phyloP scores from a whole-genome alignment of 257 asterid species.

The Cinchona pubescens region DNA sequence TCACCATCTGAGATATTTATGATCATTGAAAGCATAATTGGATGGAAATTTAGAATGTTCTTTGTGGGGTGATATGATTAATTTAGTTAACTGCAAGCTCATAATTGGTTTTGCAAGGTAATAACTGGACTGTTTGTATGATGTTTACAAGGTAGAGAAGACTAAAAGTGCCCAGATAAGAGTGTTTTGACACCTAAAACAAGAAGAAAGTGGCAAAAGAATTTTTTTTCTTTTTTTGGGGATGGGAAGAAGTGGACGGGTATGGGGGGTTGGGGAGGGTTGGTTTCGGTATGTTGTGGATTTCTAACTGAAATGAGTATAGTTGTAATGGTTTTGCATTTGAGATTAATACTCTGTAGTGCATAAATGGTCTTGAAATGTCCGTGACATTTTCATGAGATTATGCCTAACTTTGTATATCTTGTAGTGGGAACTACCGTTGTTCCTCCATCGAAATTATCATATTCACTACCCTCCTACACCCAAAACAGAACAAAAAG shows the following conservation, averaged over 20 bases:
- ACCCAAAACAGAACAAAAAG: no score
- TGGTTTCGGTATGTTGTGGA: no score
- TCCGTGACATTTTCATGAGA: not conserved
- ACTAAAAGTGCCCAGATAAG: not conserved
- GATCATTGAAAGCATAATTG: not conserved
- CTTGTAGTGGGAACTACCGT: not conserved
- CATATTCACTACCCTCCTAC: not conserved
- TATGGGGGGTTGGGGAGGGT: no score
- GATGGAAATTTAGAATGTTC: not conserved
- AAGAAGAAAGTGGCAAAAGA: not conserved
- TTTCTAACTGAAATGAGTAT: not conserved
- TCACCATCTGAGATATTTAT: not conserved
- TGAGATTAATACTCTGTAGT: not conserved
- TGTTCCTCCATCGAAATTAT: not conserved
- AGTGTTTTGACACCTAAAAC: not conserved
- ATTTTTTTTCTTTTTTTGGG: no score
- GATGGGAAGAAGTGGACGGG: no score
- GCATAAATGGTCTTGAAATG: not conserved
- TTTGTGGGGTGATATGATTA: not conserved
- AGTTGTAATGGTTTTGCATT: not conserved
- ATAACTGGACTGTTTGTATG: not conserved
- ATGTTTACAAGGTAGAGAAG: not conserved
- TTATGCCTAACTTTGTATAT: not conserved
- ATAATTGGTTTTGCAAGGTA: not conserved
- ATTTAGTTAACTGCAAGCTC: not conserved